Evolutionary conservation across 2,329 filamentous ascomycete species (phyloP), one percentile per base, ranked within the genome.

Genomic region (Hymenoscyphus repandus): DNA sequence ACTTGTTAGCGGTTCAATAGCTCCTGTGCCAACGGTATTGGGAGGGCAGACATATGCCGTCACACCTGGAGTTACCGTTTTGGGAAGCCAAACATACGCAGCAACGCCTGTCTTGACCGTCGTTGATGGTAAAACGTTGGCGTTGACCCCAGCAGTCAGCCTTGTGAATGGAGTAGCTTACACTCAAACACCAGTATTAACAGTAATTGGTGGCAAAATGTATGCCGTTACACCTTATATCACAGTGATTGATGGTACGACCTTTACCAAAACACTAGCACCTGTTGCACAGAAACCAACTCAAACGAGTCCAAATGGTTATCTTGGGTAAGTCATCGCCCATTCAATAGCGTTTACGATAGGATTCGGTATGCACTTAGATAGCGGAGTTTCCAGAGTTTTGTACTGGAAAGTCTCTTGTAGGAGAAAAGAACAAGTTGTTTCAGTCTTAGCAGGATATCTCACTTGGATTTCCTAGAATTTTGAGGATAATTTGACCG

Each of bases 201-300:
- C 47, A 12, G 44, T 43, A 18, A 12, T 50, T 6, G 37, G 47
- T 42, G 47, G 47, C 12, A 38, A 53, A 22, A 37, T 43, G 11
- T 53, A 34, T 11, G 49, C 45, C 37, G 42, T 41, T 20, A 51
- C 51, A 10, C 51, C 51, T 15, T 33, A 41, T 39, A 33, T 57
- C 7, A 50, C 55, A 7, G 44, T 50, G 12, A 56, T 42, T 12
- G 45, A 56, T 33, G 39, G 48, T 7, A 44, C 39, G 33, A 48
- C 37, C 6, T 53, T 46, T 20, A 49, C 51, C 10, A 34, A 32
- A 11, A 45, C 37, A 7, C 43, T 40, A 20, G 22, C 30, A 12
- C 27, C 13, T 45, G 36, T 47, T 17, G 45, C n/a, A 20, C 2
- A 4, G 7, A 27, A 27, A 4, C 22, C 22, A 27, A 27, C 22